Base-by-base conservation (phyloP, 495 filamentous ascomycete genomes). In the Amphirosellinia nigrospora region DNA sequence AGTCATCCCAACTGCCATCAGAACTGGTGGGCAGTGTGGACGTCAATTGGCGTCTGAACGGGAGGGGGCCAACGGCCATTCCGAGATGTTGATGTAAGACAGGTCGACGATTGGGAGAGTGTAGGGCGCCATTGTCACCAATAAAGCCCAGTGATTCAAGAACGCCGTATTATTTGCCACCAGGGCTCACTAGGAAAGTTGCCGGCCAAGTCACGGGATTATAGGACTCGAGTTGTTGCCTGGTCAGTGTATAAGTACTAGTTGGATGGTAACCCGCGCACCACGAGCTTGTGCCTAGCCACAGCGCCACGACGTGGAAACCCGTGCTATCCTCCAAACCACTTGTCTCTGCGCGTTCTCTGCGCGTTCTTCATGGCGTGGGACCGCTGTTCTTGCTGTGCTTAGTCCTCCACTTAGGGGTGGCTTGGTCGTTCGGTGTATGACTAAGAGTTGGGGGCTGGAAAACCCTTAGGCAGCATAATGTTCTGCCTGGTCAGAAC, bases 371-470 rank as follows among this genome's bases (percentile, higher is more conserved):
- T 56, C 52, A 21, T 58, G 23, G 15, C 7, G 19, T 39, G 10
- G 36, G 21, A 6, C 0, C n/a, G 56, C 32, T n/a, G n/a, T n/a
- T 19, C 34, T 36, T 1, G 28, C 52, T 16, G 41, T 38, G 21
- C 34, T 41, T 26, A 39, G 21, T 26, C n/a, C n/a, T n/a, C 43
- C 19, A 34, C 13, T 13, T 28, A 30, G 60, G 39, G 38, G 63
- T 65, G 63, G 63, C 63, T 65, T 65, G 5, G 5, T 2, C 15
- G 45, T 65, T 52, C 41, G 46, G 41, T 53, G 63, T 65, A 15
- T 26, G 32, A 53, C 43, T 53, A 48, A 50, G 59, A n/a, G 8
- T 39, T 65, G n/a, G 46, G 63, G 63, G 63, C 26, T 3, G 9
- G 9, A 28, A 52, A 39, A 13, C 9, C 13, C 13, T 26, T 26